These are phyloP conservation scores for Didymella arachidicola DNA, from an alignment of 2,329 filamentous ascomycete genomes.

Conservation along the genomic window DNA sequence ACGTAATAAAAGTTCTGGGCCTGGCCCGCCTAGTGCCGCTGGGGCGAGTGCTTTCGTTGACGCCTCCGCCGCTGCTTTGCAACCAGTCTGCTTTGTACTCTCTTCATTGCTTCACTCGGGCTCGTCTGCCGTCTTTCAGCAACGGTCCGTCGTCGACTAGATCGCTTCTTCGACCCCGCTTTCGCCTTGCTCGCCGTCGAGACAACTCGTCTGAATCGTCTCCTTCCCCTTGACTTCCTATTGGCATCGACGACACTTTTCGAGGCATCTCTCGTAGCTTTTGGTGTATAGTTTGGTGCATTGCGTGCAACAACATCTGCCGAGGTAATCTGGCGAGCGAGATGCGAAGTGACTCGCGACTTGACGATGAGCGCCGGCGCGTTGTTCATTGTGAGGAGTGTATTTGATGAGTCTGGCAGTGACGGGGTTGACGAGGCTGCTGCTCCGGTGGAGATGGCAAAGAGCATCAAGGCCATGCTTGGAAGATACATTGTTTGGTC, in stretches of 20 bases:
- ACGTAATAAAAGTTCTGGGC: neutral
- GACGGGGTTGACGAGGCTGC: neutral
- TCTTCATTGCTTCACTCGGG: neutral
- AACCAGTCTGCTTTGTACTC: neutral
- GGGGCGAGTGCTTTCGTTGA: neutral
- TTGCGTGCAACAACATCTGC: neutral
- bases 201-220: neutral
- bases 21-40: neutral
- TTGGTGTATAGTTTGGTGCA: neutral
- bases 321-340: neutral
- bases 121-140: too few species aligned
- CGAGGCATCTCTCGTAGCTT: conserved; percentile 5
- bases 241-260: neutral
- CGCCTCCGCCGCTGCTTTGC: neutral
- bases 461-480: conserved; percentile 1
- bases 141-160: too few species aligned
- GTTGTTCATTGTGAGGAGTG: conserved; percentile 6
- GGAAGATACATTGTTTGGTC: conserved; percentile 5
- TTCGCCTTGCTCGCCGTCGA: too few species aligned
- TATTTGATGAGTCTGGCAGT: conserved; percentile 1
- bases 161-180: too few species aligned
- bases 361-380: neutral
- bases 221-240: neutral
- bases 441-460: neutral
- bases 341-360: neutral